Evolutionary conservation across 2,329 filamentous ascomycete genomes (phyloP).

Genomic region (Fusarium redolens): DNA sequence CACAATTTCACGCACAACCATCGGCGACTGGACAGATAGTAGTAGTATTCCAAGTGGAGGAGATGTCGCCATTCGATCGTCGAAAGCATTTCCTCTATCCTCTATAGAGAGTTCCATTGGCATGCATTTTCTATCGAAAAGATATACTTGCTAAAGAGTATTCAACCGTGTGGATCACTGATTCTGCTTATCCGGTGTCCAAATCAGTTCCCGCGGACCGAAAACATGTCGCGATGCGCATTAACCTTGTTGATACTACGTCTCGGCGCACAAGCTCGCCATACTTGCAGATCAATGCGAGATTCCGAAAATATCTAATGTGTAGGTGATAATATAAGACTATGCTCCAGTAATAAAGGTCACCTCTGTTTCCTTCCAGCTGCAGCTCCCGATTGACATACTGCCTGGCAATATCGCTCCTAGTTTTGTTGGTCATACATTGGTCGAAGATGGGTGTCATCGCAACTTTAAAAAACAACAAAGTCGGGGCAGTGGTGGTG

Average conservation of each 20-base stretch:
- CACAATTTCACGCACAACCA: neutral
- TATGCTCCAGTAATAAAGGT: rapidly evolving
- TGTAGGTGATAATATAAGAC: neutral
- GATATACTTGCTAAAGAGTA: neutral
- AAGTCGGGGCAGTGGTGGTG: neutral
- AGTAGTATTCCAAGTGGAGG: neutral
- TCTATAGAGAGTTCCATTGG: neutral
- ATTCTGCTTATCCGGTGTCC: neutral
- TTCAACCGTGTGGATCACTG: neutral
- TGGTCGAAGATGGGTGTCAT: neutral
- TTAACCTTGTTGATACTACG: neutral
- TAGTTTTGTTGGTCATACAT: rapidly evolving
- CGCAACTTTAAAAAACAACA: neutral
- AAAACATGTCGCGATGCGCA: rapidly evolving
- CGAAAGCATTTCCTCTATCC: neutral
- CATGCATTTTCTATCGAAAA: neutral
- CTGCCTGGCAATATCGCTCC: rapidly evolving
- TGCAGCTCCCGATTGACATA: rapidly evolving
- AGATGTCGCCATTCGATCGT: constrained; percentile 2
- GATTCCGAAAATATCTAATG: rapidly evolving
- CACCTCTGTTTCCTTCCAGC: rapidly evolving
- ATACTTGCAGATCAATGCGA: neutral
- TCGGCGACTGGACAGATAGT: neutral
- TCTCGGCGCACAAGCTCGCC: neutral
- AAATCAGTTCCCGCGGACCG: neutral